Evolutionary conservation across 306 rosid species (phyloP).

Genomic region (Senna siamea): DNA sequence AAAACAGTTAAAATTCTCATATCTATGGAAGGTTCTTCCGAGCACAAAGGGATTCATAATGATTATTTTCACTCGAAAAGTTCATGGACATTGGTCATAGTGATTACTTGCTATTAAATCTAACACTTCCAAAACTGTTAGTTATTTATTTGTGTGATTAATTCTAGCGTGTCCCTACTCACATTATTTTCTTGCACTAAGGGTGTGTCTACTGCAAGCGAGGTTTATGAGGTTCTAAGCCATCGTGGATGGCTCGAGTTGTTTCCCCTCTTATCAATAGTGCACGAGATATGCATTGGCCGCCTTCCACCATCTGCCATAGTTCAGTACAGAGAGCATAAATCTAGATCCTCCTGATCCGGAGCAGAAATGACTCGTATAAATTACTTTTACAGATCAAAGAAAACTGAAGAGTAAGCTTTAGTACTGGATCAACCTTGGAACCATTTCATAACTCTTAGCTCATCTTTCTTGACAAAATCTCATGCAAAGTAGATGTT

Average conservation of each 20-base stretch:
- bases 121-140: background rate
- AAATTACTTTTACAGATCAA: slow-evolving; percentile 26
- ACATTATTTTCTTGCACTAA: slow-evolving; percentile 43
- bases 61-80: background rate
- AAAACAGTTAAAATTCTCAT: background rate
- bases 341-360: slow-evolving; percentile 49
- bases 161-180: slow-evolving; percentile 18
- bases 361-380: slow-evolving; percentile 19
- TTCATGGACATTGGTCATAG: slow-evolving; percentile 5
- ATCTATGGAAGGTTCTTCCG: background rate
- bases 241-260: slow-evolving; percentile 92
- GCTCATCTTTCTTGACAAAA: background rate
- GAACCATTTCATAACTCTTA: slow-evolving; percentile 22
- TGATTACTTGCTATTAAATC: background rate
- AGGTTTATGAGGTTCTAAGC: slow-evolving; percentile 86
- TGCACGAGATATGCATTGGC: slow-evolving; percentile 85
- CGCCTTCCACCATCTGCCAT: slow-evolving; percentile 91
- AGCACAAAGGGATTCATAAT: slow-evolving; percentile 1
- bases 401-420: slow-evolving; percentile 7
- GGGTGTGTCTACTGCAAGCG: slow-evolving; percentile 94
- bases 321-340: slow-evolving; percentile 79
- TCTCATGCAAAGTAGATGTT: slow-evolving; percentile 16
- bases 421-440: slow-evolving; percentile 16
- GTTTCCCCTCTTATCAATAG: slow-evolving; percentile 85
- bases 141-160: slow-evolving; percentile 3